These are phyloP conservation scores for Aspergillus floridensis DNA, from an alignment of 2,329 filamentous ascomycete species.

Conservation along the genomic window DNA sequence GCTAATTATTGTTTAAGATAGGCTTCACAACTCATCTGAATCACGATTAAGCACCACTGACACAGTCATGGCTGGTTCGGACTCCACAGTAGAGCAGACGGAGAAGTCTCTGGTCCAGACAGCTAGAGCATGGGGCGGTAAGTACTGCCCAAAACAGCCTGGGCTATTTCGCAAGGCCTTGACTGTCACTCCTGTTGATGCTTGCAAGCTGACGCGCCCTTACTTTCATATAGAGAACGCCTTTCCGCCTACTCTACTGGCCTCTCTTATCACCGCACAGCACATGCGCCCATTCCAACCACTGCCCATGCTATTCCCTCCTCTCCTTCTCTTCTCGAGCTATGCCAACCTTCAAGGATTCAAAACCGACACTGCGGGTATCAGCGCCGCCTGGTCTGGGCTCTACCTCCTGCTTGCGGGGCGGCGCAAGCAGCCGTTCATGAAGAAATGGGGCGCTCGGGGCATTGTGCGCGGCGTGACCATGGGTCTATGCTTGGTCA, in stretches of 20 bases:
- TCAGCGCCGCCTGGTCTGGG: constrained; percentile 64
- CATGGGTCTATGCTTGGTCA: constrained; percentile 47
- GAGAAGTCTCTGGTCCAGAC: constrained; percentile 40
- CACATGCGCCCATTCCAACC: constrained; percentile 65
- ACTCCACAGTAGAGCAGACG: constrained; percentile 32
- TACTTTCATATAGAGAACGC: constrained; percentile 53
- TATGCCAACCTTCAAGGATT: constrained; percentile 64
- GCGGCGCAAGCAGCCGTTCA: constrained; percentile 51
- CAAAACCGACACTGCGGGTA: constrained; percentile 62
- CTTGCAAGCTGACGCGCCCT: background rate
- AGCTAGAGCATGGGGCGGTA: constrained; percentile 46
- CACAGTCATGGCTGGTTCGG: constrained; percentile 26
- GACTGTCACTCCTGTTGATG: background rate
- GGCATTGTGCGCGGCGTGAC: constrained; percentile 46
- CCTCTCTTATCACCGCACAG: constrained; percentile 64
- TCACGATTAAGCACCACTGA: background rate
- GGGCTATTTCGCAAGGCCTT: no score
- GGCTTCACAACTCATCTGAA: background rate
- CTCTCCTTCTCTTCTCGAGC: constrained; percentile 62
- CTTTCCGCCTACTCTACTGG: constrained; percentile 62
- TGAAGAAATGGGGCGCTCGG: constrained; percentile 46
- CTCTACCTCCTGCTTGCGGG: constrained; percentile 63
- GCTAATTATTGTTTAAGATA: background rate
- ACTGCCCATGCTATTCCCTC: constrained; percentile 66
- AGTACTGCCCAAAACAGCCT: constrained; percentile 7